Evolutionary conservation across 305 asterid genomes (phyloP).

Genomic region (Fraxinus greggii): DNA sequence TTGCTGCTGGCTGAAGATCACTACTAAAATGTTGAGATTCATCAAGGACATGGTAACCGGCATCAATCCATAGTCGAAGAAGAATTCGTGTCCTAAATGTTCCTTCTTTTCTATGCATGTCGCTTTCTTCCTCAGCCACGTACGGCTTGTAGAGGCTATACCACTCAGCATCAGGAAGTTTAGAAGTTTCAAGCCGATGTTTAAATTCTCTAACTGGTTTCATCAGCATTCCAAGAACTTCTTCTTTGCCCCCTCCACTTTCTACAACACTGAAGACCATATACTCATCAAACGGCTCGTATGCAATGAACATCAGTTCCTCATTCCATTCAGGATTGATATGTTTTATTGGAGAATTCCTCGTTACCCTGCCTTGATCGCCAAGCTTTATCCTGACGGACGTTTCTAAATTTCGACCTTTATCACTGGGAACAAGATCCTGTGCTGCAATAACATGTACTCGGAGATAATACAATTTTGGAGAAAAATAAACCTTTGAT

Average conservation of each 20-base stretch:
- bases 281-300: constrained; percentile 92
- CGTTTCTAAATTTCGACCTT: constrained; percentile 45
- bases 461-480: constrained; percentile 68
- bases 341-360: constrained; percentile 53
- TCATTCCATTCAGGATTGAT: constrained; percentile 81
- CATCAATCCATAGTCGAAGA: constrained; percentile 64
- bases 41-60: constrained; percentile 89
- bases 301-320: constrained; percentile 85
- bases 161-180: constrained; percentile 71
- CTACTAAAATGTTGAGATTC: constrained; percentile 92
- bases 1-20: constrained; percentile 84
- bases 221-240: constrained; percentile 58
- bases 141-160: constrained; percentile 56
- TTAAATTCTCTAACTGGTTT: constrained; percentile 61
- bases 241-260: constrained; percentile 66
- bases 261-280: constrained; percentile 64
- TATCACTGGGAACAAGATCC: constrained; percentile 53
- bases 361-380: constrained; percentile 56
- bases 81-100: constrained; percentile 77
- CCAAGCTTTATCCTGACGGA: constrained; percentile 69
- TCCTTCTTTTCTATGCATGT: constrained; percentile 57
- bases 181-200: constrained; percentile 47
- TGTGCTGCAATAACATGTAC: constrained; percentile 80
- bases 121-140: constrained; percentile 46
- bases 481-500: constrained; percentile 84